A percentile compares a stretch with the other conserved stretches of the same genome.
Conservation (phyloP, 352 stramenopile genomes). For the Globisporangium echinulatum region DNA sequence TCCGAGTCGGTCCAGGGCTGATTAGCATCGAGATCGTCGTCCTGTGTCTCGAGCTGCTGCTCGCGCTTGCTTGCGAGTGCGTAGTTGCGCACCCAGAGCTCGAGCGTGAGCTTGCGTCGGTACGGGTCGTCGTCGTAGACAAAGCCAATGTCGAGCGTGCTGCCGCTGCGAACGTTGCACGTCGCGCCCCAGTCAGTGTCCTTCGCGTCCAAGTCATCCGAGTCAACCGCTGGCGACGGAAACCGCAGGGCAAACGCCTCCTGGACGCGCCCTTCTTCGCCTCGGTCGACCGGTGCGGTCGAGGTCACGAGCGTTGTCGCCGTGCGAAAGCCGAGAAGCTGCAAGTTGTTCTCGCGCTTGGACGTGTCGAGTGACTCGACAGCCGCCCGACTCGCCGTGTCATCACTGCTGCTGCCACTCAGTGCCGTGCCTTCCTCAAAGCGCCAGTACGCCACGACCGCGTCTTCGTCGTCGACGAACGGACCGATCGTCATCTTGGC, state of each 20-base stretch:
- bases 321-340: conserved; percentile 33
- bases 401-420: neutral
- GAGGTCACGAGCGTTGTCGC: conserved; percentile 40
- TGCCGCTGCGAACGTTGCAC: conserved; percentile 43
- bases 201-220: neutral
- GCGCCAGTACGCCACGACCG: conserved; percentile 79
- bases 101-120: conserved; percentile 67
- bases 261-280: conserved; percentile 59
- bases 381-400: conserved; percentile 22
- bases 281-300: conserved; percentile 62
- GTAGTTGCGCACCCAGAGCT: conserved; percentile 70
- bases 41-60: conserved; percentile 30
- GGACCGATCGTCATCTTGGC: conserved; percentile 70
- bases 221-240: conserved; percentile 14
- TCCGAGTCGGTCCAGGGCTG: conserved; percentile 5
- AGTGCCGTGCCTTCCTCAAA: conserved; percentile 69
- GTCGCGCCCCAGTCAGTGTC: conserved; percentile 35
- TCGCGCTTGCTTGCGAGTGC: conserved; percentile 22
- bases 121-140: conserved; percentile 80
- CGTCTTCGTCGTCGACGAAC: conserved; percentile 81
- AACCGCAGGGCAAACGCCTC: conserved; percentile 68
- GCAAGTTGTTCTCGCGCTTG: conserved; percentile 74
- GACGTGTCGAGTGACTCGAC: conserved; percentile 73
- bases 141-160: conserved; percentile 61
- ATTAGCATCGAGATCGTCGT: conserved; percentile 11